Percentiles rank a stretch among this genome's conserved stretches.
Evolutionary conservation across 2,329 filamentous ascomycete genomes (phyloP).

Genomic region (Elsinoe perseae): DNA sequence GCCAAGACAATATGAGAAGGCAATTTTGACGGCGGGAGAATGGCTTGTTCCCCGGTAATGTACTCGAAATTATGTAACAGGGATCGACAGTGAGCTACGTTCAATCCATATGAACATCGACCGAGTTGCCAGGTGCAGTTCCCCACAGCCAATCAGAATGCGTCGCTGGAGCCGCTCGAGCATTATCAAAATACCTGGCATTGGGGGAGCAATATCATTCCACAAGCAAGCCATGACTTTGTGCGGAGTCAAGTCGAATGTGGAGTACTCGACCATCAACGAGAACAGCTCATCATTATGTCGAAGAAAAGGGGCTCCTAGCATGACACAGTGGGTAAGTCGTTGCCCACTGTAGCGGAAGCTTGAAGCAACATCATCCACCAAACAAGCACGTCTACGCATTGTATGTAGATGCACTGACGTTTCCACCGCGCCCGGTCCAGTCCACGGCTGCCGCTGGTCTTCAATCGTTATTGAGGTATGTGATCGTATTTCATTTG

Average conservation of each 20-base stretch:
- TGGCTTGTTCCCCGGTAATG: too few relatives aligned
- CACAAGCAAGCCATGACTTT: too few relatives aligned
- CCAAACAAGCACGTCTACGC: background rate
- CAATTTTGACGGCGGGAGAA: too few relatives aligned
- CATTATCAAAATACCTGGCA: background rate
- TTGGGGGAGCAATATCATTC: too few relatives aligned
- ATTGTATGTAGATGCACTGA: constrained; percentile 24
- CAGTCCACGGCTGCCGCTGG: background rate
- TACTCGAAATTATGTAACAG: too few relatives aligned
- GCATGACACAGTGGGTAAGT: background rate
- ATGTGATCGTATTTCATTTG: constrained; percentile 48
- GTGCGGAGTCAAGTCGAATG: too few relatives aligned
- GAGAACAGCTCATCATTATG: background rate
- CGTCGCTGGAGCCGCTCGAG: background rate
- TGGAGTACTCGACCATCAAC: too few relatives aligned
- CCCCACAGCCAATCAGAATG: background rate
- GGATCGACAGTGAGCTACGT: too few relatives aligned
- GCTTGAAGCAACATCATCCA: background rate
- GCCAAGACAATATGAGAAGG: too few relatives aligned
- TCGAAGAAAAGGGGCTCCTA: background rate
- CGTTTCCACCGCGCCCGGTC: background rate
- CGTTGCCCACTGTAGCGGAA: background rate
- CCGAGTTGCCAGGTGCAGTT: background rate
- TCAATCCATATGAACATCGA: too few relatives aligned
- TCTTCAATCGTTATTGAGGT: constrained; percentile 65